Evolutionary conservation across 441 rosid genomes (phyloP).

Genomic region (Erysimum pusillum): DNA sequence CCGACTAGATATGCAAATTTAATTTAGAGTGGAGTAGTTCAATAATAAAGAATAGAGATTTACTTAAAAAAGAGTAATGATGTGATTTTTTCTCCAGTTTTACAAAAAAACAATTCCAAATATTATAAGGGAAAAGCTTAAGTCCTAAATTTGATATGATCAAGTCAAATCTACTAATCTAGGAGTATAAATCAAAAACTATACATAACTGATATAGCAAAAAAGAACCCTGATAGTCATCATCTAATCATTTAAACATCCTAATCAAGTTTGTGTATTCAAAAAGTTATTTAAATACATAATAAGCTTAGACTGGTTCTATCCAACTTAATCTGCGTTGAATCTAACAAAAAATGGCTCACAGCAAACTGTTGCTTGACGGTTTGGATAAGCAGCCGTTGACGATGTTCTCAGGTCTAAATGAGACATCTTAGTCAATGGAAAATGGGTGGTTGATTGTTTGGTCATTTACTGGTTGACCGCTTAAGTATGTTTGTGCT

Average conservation of each 20-base stretch:
- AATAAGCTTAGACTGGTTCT: too few species aligned
- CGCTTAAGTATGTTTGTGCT: too few species aligned
- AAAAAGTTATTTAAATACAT: too few species aligned
- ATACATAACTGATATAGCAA: not conserved
- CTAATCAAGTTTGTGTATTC: too few species aligned
- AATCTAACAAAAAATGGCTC: too few species aligned
- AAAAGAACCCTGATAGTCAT: not conserved
- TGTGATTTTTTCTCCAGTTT: not conserved
- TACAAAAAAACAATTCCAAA: not conserved
- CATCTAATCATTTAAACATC: not conserved
- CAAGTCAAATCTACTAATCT: not conserved
- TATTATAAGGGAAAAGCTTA: not conserved
- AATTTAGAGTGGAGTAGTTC: not conserved
- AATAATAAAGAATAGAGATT: not conserved
- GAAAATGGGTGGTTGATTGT: too few species aligned
- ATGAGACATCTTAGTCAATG: too few species aligned
- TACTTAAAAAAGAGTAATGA: not conserved
- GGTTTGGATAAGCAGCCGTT: too few species aligned
- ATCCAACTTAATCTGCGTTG: too few species aligned
- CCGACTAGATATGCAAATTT: not conserved
- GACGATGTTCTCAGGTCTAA: too few species aligned
- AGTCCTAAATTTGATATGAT: not conserved
- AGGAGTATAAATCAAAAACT: not conserved
- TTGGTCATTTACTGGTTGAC: too few species aligned
- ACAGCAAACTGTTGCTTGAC: too few species aligned